Percentiles rank a stretch among this genome's conserved stretches.
These are phyloP conservation scores for Aspergillus fijiensis DNA, from an alignment of 2,329 filamentous ascomycete genomes.

Conservation along the genomic window DNA sequence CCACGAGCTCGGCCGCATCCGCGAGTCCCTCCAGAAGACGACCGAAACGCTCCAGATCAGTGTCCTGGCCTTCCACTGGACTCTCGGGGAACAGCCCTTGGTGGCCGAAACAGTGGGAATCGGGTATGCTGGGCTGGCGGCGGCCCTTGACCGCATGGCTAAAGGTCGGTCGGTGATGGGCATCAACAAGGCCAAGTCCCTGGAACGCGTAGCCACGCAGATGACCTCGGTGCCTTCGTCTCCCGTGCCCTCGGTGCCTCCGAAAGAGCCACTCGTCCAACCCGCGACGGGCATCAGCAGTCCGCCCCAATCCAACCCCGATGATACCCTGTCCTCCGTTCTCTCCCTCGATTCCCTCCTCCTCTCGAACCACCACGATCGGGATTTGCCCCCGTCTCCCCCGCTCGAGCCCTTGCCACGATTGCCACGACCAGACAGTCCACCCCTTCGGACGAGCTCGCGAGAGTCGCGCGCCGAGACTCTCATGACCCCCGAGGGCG, in stretches of 20 bases:
- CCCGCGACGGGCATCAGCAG: constrained; percentile 11
- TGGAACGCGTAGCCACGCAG: constrained; percentile 11
- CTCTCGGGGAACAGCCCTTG: constrained; percentile 57
- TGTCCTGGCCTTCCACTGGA: constrained; percentile 67
- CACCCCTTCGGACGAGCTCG: constrained; percentile 3
- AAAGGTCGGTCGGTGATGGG: constrained; percentile 33
- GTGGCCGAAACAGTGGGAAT: constrained; percentile 60
- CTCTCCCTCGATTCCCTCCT: constrained; percentile 28
- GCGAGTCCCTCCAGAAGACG: constrained; percentile 56
- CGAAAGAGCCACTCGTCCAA: constrained; percentile 24
- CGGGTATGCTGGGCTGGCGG: constrained; percentile 66
- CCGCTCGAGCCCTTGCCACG: neutral
- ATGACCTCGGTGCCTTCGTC: constrained; percentile 9
- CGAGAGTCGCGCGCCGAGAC: constrained; percentile 4
- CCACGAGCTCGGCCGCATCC: constrained; percentile 28
- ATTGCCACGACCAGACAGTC: neutral
- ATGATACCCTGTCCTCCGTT: constrained; percentile 32
- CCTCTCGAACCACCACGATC: constrained; percentile 2
- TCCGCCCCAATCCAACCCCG: constrained; percentile 11
- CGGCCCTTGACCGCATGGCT: constrained; percentile 57
- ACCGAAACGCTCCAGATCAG: constrained; percentile 64
- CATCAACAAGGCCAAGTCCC: constrained; percentile 29
- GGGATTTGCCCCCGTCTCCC: neutral
- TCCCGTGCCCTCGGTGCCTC: constrained; percentile 24
- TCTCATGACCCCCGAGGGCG: neutral